Evolutionary conservation across 2,329 filamentous ascomycete species (phyloP), one percentile per base, ranked within the genome.

Genomic region (Aspergillus sp.): DNA sequence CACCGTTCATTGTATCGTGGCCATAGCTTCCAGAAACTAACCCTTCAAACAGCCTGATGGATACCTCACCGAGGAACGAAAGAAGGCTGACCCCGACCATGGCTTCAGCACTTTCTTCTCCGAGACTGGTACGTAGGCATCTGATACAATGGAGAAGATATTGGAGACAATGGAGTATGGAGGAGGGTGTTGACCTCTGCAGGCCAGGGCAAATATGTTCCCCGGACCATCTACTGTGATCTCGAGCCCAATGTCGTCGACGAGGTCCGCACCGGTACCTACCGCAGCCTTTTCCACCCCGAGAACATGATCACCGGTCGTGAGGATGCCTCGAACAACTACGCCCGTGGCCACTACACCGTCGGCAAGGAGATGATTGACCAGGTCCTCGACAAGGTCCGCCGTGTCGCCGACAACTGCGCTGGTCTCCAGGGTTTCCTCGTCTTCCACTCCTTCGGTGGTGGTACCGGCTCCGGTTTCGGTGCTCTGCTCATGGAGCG

Each of bases 91-190:
- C 56, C 86, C 89, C 56, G 93, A 97, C 72, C 87, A 96, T 68
- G 93, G 93, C 59, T 98, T 98, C 83, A 96, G 90, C 80, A 98
- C 93, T 66, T 98, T 98, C 82, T 98, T 98, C 82, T 96, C 91
- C 61, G 93, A 98, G 81, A 97, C 93, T 67, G 91, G 93, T 97
- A 87, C 60, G 76, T 58, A 52, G 64, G 55, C 26, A 19, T 19
- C n/a, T 5, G 5, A 36, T 36, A 19, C 34, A 19, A 19, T 19
- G 19, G 19, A 19, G 19, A 19, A 19, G 19, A 19, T 19, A 19
- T 19, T 32, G 8, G 30, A 32, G 8, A 9, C 30, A 5, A 32
- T 32, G 30, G 30, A 5, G 5, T 47, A 43, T 52, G 54, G 63
- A 45, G 7, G 36, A 2, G 26, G 5, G 49, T 50, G 46, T 48